Percentiles rank a stretch among this genome's conserved stretches.
phyloP scores from a whole-genome alignment of 331 rosid genomes.

The Rosa hybrid region DNA sequence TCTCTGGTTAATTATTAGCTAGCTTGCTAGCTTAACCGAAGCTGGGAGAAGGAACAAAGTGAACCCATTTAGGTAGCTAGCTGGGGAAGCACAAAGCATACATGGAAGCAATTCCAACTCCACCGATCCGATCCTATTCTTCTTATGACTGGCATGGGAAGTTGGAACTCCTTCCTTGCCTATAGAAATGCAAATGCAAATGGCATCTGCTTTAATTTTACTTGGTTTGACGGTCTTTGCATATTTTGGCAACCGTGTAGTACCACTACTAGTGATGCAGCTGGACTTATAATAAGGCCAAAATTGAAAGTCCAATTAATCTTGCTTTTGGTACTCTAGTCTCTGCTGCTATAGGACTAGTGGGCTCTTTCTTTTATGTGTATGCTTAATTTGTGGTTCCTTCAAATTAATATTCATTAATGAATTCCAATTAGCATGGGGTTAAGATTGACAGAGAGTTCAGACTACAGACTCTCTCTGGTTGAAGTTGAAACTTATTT shows the following conservation, averaged over 20 bases:
- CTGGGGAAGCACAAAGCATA: not conserved
- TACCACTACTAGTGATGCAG: not conserved
- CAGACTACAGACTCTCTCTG: not conserved
- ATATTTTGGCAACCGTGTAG: not conserved
- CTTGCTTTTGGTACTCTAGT: not conserved
- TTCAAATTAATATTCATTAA: too few relatives aligned
- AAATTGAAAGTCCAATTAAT: not conserved
- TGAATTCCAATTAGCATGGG: too few relatives aligned
- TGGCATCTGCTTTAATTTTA: not conserved
- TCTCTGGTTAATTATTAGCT: not conserved
- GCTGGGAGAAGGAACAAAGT: not conserved
- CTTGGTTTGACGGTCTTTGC: not conserved
- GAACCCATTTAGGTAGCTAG: not conserved
- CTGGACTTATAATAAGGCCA: not conserved
- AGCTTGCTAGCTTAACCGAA: not conserved
- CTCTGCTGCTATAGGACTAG: not conserved
- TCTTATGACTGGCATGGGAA: not conserved
- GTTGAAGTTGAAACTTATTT: not conserved
- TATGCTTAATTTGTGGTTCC: not conserved
- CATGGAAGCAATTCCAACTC: not conserved
- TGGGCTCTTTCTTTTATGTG: not conserved
- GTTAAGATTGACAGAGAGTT: too few relatives aligned
- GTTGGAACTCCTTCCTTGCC: not conserved
- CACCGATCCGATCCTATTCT: not conserved
- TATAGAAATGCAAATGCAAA: not conserved